Evolutionary conservation across 768 basidiomycete species (phyloP).

Genomic region (Agaricus blazei): DNA sequence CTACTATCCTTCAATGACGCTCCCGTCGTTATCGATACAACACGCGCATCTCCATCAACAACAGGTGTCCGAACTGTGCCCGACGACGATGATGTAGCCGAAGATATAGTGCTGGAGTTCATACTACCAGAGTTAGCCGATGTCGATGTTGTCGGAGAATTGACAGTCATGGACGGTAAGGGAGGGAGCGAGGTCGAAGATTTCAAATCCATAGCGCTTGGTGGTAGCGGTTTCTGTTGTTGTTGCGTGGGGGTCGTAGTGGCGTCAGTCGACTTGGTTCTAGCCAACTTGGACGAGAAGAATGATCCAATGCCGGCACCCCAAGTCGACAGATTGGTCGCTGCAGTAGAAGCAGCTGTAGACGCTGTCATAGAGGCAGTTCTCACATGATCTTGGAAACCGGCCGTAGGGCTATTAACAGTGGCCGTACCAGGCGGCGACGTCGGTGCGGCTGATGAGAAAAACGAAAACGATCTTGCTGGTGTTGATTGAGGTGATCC

Average conservation of each 20-base stretch:
- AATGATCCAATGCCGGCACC: constrained; percentile 28
- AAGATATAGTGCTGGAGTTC: too few relatives aligned
- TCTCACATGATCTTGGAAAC: neutral
- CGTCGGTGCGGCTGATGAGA: constrained; percentile 4
- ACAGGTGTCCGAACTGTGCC: neutral
- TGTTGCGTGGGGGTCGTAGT: neutral
- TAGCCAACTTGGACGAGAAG: constrained; percentile 19
- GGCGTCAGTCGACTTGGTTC: constrained; percentile 1
- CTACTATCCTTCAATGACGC: neutral
- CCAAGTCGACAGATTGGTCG: constrained; percentile 21
- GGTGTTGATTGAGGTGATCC: neutral
- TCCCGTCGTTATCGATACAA: neutral
- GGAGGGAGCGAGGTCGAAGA: neutral
- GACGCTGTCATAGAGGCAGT: constrained; percentile 17
- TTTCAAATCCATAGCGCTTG: neutral
- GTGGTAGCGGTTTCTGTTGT: constrained; percentile 1
- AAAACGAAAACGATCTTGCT: constrained; percentile 17
- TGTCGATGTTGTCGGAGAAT: neutral
- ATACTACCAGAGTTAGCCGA: neutral
- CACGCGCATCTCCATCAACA: neutral
- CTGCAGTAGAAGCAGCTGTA: constrained; percentile 7
- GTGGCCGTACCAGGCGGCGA: neutral
- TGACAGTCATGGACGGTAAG: neutral
- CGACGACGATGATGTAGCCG: neutral
- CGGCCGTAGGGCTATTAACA: neutral